phyloP scores from a whole-genome alignment of 2,329 filamentous ascomycete species.

The Cladobotryum protrusum region DNA sequence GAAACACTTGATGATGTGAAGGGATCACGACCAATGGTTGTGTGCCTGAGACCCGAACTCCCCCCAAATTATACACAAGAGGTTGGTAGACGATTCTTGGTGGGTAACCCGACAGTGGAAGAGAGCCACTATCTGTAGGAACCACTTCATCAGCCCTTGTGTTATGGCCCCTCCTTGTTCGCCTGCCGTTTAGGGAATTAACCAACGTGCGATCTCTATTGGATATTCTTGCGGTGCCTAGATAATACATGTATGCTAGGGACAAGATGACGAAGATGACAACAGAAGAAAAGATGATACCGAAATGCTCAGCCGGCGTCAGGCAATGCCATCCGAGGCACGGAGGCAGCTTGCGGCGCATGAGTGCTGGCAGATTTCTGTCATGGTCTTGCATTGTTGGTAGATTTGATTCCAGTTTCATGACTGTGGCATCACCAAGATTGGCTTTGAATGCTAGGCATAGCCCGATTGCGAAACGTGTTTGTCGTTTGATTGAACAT shows the following conservation, averaged over 20 bases:
- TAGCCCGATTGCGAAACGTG: too few relatives aligned
- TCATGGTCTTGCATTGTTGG: background rate
- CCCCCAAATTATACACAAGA: conserved; percentile 1
- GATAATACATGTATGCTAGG: conserved; percentile 29
- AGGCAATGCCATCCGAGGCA: conserved; percentile 36
- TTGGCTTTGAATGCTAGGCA: too few relatives aligned
- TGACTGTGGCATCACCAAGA: too few relatives aligned
- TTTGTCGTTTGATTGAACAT: too few relatives aligned
- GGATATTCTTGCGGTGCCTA: conserved; percentile 19
- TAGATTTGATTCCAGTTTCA: background rate
- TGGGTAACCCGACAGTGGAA: background rate
- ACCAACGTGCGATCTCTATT: conserved; percentile 4
- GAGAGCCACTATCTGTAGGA: background rate
- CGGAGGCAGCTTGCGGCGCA: conserved; percentile 3
- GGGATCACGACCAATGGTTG: background rate
- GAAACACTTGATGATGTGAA: background rate
- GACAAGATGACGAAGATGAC: conserved; percentile 23
- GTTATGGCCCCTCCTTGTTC: background rate
- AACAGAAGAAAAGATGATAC: conserved; percentile 33
- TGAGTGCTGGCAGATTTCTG: background rate
- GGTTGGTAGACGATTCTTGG: conserved; percentile 5
- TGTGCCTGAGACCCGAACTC: background rate
- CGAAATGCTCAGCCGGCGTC: conserved; percentile 30
- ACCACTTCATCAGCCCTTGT: background rate
- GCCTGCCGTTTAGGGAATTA: conserved; percentile 12